phyloP scores from a whole-genome alignment of 495 filamentous ascomycete species.

The Neurospora tetrasperma region DNA sequence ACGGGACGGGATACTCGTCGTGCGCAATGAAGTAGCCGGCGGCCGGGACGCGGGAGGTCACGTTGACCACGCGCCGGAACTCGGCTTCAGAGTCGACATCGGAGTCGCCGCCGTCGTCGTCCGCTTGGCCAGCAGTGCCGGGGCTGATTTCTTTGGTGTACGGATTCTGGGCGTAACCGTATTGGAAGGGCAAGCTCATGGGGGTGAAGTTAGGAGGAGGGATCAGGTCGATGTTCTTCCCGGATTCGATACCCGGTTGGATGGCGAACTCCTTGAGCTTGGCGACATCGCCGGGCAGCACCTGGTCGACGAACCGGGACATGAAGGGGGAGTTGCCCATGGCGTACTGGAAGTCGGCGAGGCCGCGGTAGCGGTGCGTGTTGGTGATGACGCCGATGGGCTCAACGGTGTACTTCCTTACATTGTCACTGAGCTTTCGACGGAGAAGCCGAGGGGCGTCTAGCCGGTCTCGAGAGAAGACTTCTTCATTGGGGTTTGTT shows the following conservation, averaged over 20 bases:
- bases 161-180: conserved; percentile 45
- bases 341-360: conserved; percentile 67
- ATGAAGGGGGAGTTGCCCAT: conserved; percentile 52
- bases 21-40: conserved; percentile 55
- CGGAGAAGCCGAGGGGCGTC: conserved; percentile 42
- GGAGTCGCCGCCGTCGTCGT: background rate
- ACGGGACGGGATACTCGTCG: conserved; percentile 33
- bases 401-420: conserved; percentile 56
- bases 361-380: conserved; percentile 74
- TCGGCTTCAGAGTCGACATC: conserved; percentile 21
- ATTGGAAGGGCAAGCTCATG: conserved; percentile 58
- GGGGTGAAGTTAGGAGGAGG: conserved; percentile 69
- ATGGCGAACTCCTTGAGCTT: conserved; percentile 69
- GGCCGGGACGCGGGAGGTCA: conserved; percentile 36
- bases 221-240: conserved; percentile 55
- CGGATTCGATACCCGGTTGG: conserved; percentile 49
- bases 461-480: conserved; percentile 30
- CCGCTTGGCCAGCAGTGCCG: conserved; percentile 13
- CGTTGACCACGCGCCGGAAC: conserved; percentile 27
- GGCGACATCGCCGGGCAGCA: conserved; percentile 54
- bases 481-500: background rate
- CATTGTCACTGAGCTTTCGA: conserved; percentile 61
- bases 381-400: conserved; percentile 61
- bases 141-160: conserved; percentile 34
- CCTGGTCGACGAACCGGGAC: conserved; percentile 49